phyloP scores from a whole-genome alignment of 1,139 yeast genomes.

The Protomyces arabidopsidicola region DNA sequence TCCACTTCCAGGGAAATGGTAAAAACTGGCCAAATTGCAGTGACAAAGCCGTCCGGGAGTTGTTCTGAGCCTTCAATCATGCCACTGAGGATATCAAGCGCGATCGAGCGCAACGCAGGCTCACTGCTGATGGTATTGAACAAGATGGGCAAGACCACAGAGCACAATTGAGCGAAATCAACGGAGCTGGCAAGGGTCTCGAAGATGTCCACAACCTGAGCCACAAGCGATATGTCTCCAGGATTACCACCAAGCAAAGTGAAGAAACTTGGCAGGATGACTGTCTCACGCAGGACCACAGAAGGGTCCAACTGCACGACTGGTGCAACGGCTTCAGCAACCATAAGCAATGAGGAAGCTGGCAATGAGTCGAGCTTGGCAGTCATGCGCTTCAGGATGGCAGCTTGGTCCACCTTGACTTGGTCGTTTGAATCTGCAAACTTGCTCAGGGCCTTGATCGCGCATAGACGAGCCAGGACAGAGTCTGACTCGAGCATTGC shows the following conservation, averaged over 20 bases:
- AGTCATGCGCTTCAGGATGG: slow-evolving; percentile 12
- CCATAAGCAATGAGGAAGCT: slow-evolving; percentile 23
- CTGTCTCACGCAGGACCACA: slow-evolving; percentile 10
- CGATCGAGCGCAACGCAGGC: slow-evolving; percentile 19
- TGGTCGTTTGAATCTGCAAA: slow-evolving; percentile 12
- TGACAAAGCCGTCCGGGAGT: slow-evolving; percentile 26
- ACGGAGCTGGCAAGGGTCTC: slow-evolving; percentile 27
- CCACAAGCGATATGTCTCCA: slow-evolving; percentile 31
- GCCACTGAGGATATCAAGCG: slow-evolving; percentile 26
- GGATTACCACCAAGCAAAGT: slow-evolving; percentile 26
- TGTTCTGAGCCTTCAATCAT: slow-evolving; percentile 29
- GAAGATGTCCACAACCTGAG: slow-evolving; percentile 29
- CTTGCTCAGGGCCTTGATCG: slow-evolving; percentile 19
- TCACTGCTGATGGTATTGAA: slow-evolving; percentile 16
- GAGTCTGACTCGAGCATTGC: neutral
- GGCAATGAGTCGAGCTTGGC: neutral
- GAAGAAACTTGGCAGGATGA: slow-evolving; percentile 28
- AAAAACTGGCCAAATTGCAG: slow-evolving; percentile 28
- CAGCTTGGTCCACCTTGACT: slow-evolving; percentile 9
- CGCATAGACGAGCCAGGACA: slow-evolving; percentile 10
- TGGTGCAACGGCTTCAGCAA: slow-evolving; percentile 27
- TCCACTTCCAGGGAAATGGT: slow-evolving; percentile 23
- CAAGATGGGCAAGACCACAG: slow-evolving; percentile 23
- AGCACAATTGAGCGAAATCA: slow-evolving; percentile 20
- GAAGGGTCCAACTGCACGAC: slow-evolving; percentile 18